These are phyloP conservation scores for Plasmodiophora brassicae DNA, from an alignment of 208 protist genomes.

Conservation along the genomic window DNA sequence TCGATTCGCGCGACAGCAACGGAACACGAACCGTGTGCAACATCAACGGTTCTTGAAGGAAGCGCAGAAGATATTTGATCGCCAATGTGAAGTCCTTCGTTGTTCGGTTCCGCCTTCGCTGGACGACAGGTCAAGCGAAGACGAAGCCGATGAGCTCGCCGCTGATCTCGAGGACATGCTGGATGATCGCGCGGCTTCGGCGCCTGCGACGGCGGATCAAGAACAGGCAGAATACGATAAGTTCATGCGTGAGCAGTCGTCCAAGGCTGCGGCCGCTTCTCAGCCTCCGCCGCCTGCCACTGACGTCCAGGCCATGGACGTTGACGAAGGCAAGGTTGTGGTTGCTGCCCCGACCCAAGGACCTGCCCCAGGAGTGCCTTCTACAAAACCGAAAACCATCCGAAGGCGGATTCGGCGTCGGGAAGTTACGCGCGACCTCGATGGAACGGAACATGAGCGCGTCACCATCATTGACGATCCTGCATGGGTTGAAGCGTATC, in stretches of 20 bases:
- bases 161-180: slow-evolving; percentile 14
- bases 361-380: background rate
- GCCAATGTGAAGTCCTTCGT: slow-evolving; percentile 6
- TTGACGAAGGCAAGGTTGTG: background rate
- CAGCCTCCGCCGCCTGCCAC: background rate
- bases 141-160: slow-evolving; percentile 31
- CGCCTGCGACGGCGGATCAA: background rate
- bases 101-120: background rate
- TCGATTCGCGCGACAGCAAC: background rate
- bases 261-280: too few species aligned
- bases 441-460: background rate
- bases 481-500: slow-evolving; percentile 5
- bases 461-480: background rate
- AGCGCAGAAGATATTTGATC: slow-evolving; percentile 16
- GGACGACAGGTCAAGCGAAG: slow-evolving; percentile 18
- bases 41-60: slow-evolving; percentile 18
- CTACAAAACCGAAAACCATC: background rate
- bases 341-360: background rate
- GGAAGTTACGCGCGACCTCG: background rate
- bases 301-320: background rate
- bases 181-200: background rate
- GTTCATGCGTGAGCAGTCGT: slow-evolving; percentile 25
- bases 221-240: slow-evolving; percentile 23
- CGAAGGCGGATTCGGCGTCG: background rate
- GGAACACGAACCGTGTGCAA: slow-evolving; percentile 24